Evolutionary conservation across 192 early-diverging fungal genomes (phyloP).

Genomic region (Lunasporangiospora selenospora): DNA sequence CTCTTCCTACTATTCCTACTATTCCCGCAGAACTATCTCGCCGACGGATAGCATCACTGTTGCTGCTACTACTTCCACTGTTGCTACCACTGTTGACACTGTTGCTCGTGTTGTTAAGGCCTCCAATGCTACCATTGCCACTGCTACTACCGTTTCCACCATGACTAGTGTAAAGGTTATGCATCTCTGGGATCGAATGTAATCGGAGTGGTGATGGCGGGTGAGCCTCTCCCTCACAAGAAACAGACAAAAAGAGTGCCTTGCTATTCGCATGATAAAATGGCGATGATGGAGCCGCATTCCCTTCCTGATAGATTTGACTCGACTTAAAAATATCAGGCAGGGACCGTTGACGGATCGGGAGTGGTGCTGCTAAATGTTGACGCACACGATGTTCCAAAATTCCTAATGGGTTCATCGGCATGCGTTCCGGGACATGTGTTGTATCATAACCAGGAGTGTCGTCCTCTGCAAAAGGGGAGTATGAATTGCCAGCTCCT

Average conservation of each 20-base stretch:
- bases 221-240: constrained; percentile 32
- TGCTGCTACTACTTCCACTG: not conserved
- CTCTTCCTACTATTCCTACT: constrained; percentile 6
- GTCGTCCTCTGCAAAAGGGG: constrained; percentile 31
- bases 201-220: constrained; percentile 41
- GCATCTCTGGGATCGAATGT: constrained; percentile 51
- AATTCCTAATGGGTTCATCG: not conserved
- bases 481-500: constrained; percentile 2
- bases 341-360: constrained; percentile 49
- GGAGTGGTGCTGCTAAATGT: constrained; percentile 49
- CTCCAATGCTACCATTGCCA: not conserved
- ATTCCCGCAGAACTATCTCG: constrained; percentile 14
- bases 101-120: not conserved
- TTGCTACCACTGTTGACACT: not conserved
- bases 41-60: constrained; percentile 3
- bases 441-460: not conserved
- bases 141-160: not conserved
- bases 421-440: not conserved
- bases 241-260: constrained; percentile 43
- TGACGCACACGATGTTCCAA: constrained; percentile 14
- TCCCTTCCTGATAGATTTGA: constrained; percentile 7
- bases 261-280: constrained; percentile 44
- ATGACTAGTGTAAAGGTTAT: constrained; percentile 12
- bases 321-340: constrained; percentile 49
- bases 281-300: constrained; percentile 25